These are phyloP conservation scores for Ganoderma resinaceum DNA, from an alignment of 1,284 basidiomycete genomes.

Conservation along the genomic window DNA sequence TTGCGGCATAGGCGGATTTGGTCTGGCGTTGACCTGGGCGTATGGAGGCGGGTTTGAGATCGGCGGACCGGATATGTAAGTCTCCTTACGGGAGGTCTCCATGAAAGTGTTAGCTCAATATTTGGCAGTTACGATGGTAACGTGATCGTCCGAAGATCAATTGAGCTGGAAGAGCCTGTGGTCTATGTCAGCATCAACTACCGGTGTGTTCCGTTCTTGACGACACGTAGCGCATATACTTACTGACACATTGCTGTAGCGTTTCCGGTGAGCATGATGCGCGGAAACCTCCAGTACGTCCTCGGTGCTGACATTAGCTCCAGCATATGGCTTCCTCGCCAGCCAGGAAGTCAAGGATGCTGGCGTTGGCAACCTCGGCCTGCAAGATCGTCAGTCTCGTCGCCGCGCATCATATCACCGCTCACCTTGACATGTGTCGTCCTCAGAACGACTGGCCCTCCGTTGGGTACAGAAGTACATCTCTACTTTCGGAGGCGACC, in stretches of 20 bases:
- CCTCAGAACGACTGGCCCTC: slow-evolving; percentile 46
- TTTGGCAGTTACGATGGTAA: slow-evolving; percentile 30
- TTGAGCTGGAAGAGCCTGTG: slow-evolving; percentile 32
- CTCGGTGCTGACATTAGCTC: neutral
- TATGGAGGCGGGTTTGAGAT: slow-evolving; percentile 40
- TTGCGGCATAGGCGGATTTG: neutral
- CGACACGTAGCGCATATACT: neutral
- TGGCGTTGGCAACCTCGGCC: slow-evolving; percentile 59
- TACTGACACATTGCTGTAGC: neutral
- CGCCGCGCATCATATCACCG: too few species aligned
- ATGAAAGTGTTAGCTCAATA: neutral
- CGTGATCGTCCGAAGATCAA: slow-evolving; percentile 10
- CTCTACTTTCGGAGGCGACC: slow-evolving; percentile 47
- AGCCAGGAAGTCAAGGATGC: slow-evolving; percentile 56
- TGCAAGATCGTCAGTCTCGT: slow-evolving; percentile 54
- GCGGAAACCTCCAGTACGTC: too few species aligned
- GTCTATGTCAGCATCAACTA: slow-evolving; percentile 31
- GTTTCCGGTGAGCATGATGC: slow-evolving; percentile 6
- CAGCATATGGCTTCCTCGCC: slow-evolving; percentile 55
- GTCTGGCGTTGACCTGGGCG: neutral
- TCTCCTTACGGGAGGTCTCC: neutral
- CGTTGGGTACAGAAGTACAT: slow-evolving; percentile 60
- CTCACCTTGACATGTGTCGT: too few species aligned
- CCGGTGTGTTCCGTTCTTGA: neutral
- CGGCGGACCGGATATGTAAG: slow-evolving; percentile 28